phyloP scores from a whole-genome alignment of 192 early-diverging fungal genomes.

The Allomyces arbusculus region DNA sequence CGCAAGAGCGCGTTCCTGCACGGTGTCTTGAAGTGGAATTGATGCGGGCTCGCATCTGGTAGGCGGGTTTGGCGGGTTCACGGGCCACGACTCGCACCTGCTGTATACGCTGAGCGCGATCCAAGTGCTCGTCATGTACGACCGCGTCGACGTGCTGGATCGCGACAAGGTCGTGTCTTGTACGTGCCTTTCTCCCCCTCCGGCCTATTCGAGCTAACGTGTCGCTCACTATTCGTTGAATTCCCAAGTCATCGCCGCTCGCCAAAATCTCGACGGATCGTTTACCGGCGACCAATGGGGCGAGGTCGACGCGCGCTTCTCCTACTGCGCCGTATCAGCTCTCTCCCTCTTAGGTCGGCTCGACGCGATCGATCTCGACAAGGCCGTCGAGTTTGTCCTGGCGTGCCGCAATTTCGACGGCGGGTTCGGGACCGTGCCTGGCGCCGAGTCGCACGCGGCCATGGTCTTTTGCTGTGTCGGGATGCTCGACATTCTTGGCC shows the following conservation, averaged over 20 bases:
- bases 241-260: slow-evolving; percentile 37
- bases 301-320: slow-evolving; percentile 85
- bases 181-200: slow-evolving; percentile 8
- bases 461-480: slow-evolving; percentile 80
- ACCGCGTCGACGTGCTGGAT: slow-evolving; percentile 45
- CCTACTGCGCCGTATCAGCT: slow-evolving; percentile 60
- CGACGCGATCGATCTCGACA: slow-evolving; percentile 40
- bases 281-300: slow-evolving; percentile 83
- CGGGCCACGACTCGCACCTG: slow-evolving; percentile 73
- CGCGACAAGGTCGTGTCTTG: slow-evolving; percentile 40
- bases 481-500: slow-evolving; percentile 58
- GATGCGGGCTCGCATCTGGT: neutral
- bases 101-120: slow-evolving; percentile 78
- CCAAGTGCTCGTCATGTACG: slow-evolving; percentile 55
- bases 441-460: slow-evolving; percentile 77
- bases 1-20: neutral
- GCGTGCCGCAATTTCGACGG: slow-evolving; percentile 88
- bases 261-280: slow-evolving; percentile 49
- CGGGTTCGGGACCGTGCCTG: slow-evolving; percentile 73
- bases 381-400: slow-evolving; percentile 48
- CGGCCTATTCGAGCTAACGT: neutral
- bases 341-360: slow-evolving; percentile 54
- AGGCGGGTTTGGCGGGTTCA: slow-evolving; percentile 81
- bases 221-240: neutral
- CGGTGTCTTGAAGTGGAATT: neutral